Evolutionary conservation across 129 eudicot species (phyloP).

Genomic region (Escallonia rubra): DNA sequence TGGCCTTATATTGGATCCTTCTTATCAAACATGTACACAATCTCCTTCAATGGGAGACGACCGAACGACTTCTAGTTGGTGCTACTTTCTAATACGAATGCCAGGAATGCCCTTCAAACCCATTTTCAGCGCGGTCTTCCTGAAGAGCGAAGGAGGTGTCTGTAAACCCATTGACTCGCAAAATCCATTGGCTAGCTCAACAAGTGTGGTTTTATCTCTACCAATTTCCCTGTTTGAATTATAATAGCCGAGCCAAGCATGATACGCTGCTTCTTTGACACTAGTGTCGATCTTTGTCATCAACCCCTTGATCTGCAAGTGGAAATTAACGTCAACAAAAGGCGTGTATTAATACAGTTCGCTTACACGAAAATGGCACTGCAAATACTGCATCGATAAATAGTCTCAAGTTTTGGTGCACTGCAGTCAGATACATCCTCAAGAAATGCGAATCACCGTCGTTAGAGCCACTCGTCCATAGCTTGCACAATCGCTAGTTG

Average conservation of each 20-base stretch:
- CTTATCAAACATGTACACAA: slow-evolving; percentile 10
- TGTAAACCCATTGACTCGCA: slow-evolving; percentile 67
- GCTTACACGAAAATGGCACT: too few species aligned
- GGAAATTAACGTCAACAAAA: neutral
- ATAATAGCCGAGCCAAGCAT: slow-evolving; percentile 91
- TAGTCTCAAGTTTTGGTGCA: too few species aligned
- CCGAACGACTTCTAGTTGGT: neutral
- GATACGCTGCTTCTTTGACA: slow-evolving; percentile 92
- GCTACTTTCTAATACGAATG: slow-evolving; percentile 60
- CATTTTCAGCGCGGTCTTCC: slow-evolving; percentile 85
- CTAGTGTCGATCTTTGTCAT: slow-evolving; percentile 67
- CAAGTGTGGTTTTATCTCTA: slow-evolving; percentile 85
- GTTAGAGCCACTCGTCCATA: too few species aligned
- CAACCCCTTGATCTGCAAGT: slow-evolving; percentile 59
- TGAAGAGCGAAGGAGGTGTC: slow-evolving; percentile 67
- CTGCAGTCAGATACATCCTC: too few species aligned
- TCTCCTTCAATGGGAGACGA: slow-evolving; percentile 14
- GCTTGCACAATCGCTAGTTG: too few species aligned
- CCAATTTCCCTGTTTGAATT: slow-evolving; percentile 71
- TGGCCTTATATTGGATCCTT: too few species aligned
- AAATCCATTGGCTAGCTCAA: slow-evolving; percentile 59
- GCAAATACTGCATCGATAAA: too few species aligned
- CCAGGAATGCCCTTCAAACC: slow-evolving; percentile 82
- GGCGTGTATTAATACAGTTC: too few species aligned
- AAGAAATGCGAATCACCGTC: too few species aligned